phyloP scores from a whole-genome alignment of 306 rosid genomes.

The Cucumis melo region DNA sequence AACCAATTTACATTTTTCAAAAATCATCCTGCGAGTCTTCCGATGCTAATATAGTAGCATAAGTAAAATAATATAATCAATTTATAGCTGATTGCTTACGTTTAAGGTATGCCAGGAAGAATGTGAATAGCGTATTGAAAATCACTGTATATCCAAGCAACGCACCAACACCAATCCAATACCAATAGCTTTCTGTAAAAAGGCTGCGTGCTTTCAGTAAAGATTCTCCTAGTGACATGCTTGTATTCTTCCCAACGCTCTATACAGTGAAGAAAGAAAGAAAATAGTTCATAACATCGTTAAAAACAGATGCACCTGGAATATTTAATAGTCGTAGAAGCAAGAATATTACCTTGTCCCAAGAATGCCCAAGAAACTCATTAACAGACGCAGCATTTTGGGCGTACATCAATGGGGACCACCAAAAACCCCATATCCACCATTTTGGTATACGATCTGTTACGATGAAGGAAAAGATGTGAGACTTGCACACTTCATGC shows the following conservation, averaged over 20 bases:
- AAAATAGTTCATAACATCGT: conserved; percentile 13
- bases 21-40: neutral
- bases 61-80: conserved; percentile 10
- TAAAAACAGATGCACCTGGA: neutral
- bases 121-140: conserved; percentile 69
- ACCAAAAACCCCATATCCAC: conserved; percentile 99
- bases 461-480: conserved; percentile 14
- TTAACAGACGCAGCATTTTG: conserved; percentile 89
- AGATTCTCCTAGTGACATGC: conserved; percentile 52
- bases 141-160: conserved; percentile 83
- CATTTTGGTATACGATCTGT: conserved; percentile 73
- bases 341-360: conserved; percentile 59
- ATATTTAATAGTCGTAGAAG: neutral
- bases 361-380: conserved; percentile 94
- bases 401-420: conserved; percentile 97
- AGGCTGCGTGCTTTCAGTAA: conserved; percentile 53
- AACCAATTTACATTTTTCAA: neutral
- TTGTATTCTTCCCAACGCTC: conserved; percentile 41
- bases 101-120: conserved; percentile 78
- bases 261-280: conserved; percentile 16
- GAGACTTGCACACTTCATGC: neutral
- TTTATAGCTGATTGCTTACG: conserved; percentile 47
- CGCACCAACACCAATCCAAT: conserved; percentile 97
- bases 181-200: conserved; percentile 81
- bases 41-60: conserved; percentile 7